Conservation (phyloP, 345 rosid species). For the Eucalyptus leucophloia region DNA sequence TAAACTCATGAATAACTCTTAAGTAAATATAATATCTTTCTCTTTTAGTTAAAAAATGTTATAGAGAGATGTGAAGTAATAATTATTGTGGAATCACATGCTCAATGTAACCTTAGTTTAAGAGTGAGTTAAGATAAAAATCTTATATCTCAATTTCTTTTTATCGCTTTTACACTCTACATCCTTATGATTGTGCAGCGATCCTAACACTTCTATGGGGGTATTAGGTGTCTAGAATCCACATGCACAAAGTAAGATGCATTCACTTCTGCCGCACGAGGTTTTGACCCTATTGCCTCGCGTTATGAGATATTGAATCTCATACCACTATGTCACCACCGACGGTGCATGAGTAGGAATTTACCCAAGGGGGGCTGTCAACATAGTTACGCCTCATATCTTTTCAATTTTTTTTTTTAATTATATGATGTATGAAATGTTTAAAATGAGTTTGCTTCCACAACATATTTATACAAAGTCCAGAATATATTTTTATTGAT, state of each 20-base stretch:
- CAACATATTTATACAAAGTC: neutral
- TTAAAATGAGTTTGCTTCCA: neutral
- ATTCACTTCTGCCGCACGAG: neutral
- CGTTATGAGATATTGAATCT: neutral
- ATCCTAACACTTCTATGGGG: neutral
- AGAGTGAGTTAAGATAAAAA: too few relatives aligned
- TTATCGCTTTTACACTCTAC: neutral
- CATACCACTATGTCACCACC: neutral
- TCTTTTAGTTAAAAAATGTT: neutral
- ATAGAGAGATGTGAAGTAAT: neutral
- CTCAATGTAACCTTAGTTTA: accelerated
- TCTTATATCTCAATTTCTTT: too few relatives aligned
- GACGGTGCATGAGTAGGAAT: neutral
- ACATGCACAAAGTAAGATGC: neutral
- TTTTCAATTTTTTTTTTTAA: too few relatives aligned
- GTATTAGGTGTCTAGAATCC: neutral
- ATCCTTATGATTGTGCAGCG: too few relatives aligned
- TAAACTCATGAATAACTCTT: neutral
- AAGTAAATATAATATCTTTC: accelerated
- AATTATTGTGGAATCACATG: accelerated
- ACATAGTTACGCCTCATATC: neutral
- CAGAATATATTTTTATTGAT: neutral
- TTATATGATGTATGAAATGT: too few relatives aligned
- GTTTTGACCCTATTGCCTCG: neutral
- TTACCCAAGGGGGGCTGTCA: neutral